A percentile compares a stretch with the other conserved stretches of the same genome.
Evolutionary conservation across 169 alveolate genomes (phyloP).

Genomic region (Babesia divergens): DNA sequence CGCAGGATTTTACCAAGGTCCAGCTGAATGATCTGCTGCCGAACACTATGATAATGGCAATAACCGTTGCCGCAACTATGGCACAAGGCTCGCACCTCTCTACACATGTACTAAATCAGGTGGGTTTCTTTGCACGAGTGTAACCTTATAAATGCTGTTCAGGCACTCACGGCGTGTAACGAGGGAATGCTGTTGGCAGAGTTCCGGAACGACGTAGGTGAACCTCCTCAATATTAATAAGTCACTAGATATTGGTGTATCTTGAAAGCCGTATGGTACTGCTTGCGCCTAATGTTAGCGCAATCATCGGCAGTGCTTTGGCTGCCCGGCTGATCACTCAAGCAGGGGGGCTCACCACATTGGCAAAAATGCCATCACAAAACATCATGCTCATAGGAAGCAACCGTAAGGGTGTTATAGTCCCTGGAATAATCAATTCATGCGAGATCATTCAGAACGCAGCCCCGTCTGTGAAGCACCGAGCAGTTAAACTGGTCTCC

Average conservation of each 20-base stretch:
- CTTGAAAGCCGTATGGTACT: constrained; percentile 88
- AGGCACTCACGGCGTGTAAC: constrained; percentile 60
- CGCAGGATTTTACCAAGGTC: constrained; percentile 75
- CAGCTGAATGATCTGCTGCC: constrained; percentile 80
- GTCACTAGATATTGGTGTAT: constrained; percentile 59
- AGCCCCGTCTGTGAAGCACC: constrained; percentile 68
- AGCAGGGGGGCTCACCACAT: constrained; percentile 90
- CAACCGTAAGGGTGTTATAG: constrained; percentile 60
- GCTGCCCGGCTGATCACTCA: constrained; percentile 95
- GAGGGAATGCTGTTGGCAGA: constrained; percentile 76
- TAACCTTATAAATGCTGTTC: neutral
- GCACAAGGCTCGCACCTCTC: constrained; percentile 71
- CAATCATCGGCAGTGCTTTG: constrained; percentile 93
- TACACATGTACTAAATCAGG: constrained; percentile 54
- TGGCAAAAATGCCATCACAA: constrained; percentile 91
- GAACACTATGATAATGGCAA: constrained; percentile 84
- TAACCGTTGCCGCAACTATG: constrained; percentile 85
- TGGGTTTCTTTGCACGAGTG: neutral
- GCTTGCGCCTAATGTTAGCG: constrained; percentile 94
- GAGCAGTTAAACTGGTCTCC: constrained; percentile 79
- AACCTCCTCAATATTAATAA: neutral
- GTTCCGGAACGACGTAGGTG: constrained; percentile 51
- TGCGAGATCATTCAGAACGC: constrained; percentile 78
- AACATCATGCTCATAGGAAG: constrained; percentile 85
- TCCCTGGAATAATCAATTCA: constrained; percentile 69